Conservation (phyloP, 2,329 filamentous ascomycete species). For the Ophiocordyceps unilateralis region DNA sequence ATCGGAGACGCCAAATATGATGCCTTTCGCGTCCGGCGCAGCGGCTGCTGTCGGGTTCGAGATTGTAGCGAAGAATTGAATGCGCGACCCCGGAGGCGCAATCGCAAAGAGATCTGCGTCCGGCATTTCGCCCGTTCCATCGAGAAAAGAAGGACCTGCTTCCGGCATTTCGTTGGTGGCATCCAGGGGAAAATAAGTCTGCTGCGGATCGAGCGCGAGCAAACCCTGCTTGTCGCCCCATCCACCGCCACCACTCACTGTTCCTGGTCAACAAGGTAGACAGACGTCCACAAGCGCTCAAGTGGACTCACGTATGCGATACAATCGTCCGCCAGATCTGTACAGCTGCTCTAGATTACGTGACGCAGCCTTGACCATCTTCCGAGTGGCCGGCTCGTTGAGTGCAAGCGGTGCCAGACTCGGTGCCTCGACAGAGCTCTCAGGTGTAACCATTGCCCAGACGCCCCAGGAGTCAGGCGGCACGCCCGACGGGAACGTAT, state of each 20-base stretch:
- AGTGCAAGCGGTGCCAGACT: conserved; percentile 2
- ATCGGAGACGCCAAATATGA: conserved; percentile 17
- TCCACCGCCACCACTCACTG: conserved; percentile 64
- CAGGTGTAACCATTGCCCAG: conserved; percentile 55
- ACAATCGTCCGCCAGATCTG: conserved; percentile 25
- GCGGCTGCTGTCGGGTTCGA: conserved; percentile 8
- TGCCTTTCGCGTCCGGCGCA: conserved; percentile 2
- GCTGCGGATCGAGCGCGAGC: conserved; percentile 59
- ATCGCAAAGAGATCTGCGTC: conserved; percentile 29
- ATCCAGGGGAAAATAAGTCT: conserved; percentile 24
- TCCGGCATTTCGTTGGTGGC: conserved; percentile 28
- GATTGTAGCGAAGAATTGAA: conserved; percentile 45
- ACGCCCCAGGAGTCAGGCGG: conserved; percentile 37
- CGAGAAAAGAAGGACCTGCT: too few relatives aligned
- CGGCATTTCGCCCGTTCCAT: too few relatives aligned
- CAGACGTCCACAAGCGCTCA: not conserved
- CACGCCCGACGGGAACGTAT: conserved; percentile 8
- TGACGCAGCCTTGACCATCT: conserved; percentile 9
- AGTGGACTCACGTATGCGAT: conserved; percentile 17
- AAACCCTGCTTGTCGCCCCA: conserved; percentile 72
- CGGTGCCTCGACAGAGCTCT: conserved; percentile 3
- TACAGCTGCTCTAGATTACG: conserved; percentile 17
- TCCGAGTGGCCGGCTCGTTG: conserved; percentile 1
- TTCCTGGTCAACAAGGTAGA: conserved; percentile 5
- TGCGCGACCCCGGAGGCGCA: conserved; percentile 42